Evolutionary conservation across 495 filamentous ascomycete genomes (phyloP).

Genomic region (Penicillium parvum): DNA sequence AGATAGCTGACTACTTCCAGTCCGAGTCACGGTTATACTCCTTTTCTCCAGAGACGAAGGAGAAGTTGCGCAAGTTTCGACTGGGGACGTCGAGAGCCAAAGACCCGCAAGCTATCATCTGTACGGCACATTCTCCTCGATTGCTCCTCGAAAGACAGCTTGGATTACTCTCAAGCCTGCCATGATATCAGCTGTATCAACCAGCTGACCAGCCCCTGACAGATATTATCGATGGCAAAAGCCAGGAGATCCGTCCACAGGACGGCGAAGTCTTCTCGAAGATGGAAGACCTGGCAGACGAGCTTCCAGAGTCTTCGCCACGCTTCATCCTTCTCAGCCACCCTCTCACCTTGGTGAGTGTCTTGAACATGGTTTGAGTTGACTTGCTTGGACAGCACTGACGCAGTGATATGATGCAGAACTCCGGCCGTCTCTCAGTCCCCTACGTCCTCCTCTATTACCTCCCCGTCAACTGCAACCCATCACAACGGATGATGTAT

Average conservation of each 20-base stretch:
- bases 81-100: conserved; percentile 84
- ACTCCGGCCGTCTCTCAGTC: conserved; percentile 58
- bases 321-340: conserved; percentile 88
- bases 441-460: conserved; percentile 95
- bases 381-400: neutral
- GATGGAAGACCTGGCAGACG: conserved; percentile 74
- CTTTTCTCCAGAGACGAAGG: conserved; percentile 82
- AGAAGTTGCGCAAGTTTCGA: conserved; percentile 87
- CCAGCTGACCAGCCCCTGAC: too few species aligned
- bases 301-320: conserved; percentile 88
- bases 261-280: conserved; percentile 75
- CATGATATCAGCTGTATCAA: too few species aligned
- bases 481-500: conserved; percentile 84
- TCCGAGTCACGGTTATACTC: conserved; percentile 90
- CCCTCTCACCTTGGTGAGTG: conserved; percentile 71
- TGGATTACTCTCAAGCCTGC: neutral
- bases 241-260: conserved; percentile 73
- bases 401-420: conserved; percentile 29
- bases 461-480: conserved; percentile 83
- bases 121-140: conserved; percentile 61
- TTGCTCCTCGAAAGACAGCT: too few species aligned
- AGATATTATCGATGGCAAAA: conserved; percentile 74
- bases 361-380: neutral
- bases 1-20: conserved; percentile 38
- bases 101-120: conserved; percentile 85